Conservation (phyloP, 768 basidiomycete genomes). For the Cystobasidium onofrii region DNA sequence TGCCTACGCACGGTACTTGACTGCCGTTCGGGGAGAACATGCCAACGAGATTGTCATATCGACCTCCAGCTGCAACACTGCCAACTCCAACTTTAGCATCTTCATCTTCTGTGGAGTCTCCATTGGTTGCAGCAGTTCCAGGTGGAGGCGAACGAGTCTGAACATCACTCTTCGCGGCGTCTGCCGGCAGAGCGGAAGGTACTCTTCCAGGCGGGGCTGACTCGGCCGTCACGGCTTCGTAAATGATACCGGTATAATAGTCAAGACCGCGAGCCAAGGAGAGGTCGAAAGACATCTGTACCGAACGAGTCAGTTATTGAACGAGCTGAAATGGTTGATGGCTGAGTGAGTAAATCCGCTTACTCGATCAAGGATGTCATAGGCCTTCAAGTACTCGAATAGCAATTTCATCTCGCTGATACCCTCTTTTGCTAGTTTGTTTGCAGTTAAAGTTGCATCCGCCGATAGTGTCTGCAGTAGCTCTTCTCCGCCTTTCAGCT, state of each 20-base stretch:
- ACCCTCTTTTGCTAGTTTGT: conserved; percentile 69
- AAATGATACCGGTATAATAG: conserved; percentile 98
- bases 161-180: conserved; percentile 42
- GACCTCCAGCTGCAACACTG: conserved; percentile 96
- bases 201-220: conserved; percentile 82
- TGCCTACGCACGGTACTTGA: conserved; percentile 75
- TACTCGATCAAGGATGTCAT: conserved; percentile 69
- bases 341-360: too few species aligned
- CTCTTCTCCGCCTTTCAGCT: conserved; percentile 75
- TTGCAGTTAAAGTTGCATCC: conserved; percentile 60
- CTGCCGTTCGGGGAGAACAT: conserved; percentile 54
- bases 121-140: conserved; percentile 42
- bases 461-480: conserved; percentile 63
- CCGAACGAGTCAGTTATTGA: background rate
- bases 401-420: conserved; percentile 76
- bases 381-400: conserved; percentile 72
- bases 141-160: conserved; percentile 20
- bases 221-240: conserved; percentile 86
- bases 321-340: background rate
- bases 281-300: conserved; percentile 85
- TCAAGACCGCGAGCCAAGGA: conserved; percentile 95
- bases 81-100: conserved; percentile 91
- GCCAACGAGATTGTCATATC: conserved; percentile 90
- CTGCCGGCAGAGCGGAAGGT: conserved; percentile 45
- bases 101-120: conserved; percentile 69